These are phyloP conservation scores for Vanrija sp. DNA, from an alignment of 1,284 basidiomycete genomes.

Conservation along the genomic window DNA sequence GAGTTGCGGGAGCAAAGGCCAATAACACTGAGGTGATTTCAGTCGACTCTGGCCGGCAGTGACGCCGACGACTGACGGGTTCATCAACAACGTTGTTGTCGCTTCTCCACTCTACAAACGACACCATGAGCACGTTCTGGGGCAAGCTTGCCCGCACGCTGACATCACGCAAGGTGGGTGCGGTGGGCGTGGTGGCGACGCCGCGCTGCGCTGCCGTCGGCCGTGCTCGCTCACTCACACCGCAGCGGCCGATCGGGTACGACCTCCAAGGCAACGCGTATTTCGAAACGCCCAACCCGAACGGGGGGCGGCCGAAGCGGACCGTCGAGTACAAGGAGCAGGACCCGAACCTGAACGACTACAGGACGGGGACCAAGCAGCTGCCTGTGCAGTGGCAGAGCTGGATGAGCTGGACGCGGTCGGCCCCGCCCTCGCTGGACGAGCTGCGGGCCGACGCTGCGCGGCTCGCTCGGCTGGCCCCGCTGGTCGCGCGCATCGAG, in stretches of 20 bases:
- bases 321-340: slow-evolving; percentile 30
- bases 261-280: slow-evolving; percentile 30
- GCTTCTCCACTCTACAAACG: too few relatives aligned
- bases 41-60: too few relatives aligned
- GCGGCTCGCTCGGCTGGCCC: slow-evolving; percentile 23
- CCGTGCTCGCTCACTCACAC: not conserved
- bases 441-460: slow-evolving; percentile 33
- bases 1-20: too few relatives aligned
- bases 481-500: slow-evolving; percentile 34
- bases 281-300: slow-evolving; percentile 26
- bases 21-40: too few relatives aligned
- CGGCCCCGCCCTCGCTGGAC: slow-evolving; percentile 27
- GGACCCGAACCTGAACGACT: slow-evolving; percentile 13
- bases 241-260: slow-evolving; percentile 15
- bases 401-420: slow-evolving; percentile 36
- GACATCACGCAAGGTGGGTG: too few relatives aligned
- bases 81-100: too few relatives aligned
- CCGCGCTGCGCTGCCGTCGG: too few relatives aligned
- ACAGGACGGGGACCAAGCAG: slow-evolving; percentile 26
- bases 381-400: slow-evolving; percentile 39
- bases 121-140: too few relatives aligned
- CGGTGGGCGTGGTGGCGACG: too few relatives aligned
- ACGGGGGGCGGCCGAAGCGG: slow-evolving; percentile 26
- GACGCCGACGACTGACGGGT: too few relatives aligned
- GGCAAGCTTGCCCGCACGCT: too few relatives aligned